Base-by-base conservation (phyloP, 495 filamentous ascomycete species). In the Penicillium waksmanii region DNA sequence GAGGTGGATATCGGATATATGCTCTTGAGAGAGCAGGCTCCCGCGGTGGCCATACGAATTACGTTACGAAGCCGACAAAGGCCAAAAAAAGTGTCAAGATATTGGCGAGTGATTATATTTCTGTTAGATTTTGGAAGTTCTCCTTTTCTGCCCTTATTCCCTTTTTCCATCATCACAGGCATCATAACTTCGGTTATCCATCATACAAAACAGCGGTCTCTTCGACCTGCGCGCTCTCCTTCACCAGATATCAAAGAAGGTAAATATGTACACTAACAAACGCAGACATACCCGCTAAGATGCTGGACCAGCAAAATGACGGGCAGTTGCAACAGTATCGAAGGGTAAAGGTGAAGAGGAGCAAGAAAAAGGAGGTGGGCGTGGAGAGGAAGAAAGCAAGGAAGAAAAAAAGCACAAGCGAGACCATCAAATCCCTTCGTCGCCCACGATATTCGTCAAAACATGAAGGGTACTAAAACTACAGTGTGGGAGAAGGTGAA, bases 251-350 rank as follows among this genome's bases (percentile, higher is more conserved):
- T 60, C 5, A 23, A 55, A 65, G 65, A 68, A 66, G 67, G 38
- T 59, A 64, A 69, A 58, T 79, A 79, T 79, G 68, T 79, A 79
- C 76, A 79, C 64, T 75, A 71, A 74, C 67, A 65, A 65, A 63
- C 51, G 62, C 68, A 73, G 71, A 67, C 27, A 31, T 56, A 60
- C 51, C 54, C 53, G 60, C 49, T 55, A 70, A 60, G 56, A 65
- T 48, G 64, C 60, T 56, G 43, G 25, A 27, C 38, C 34, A 33
- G 15, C 12, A 55, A 57, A 48, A 56, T 52, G 55, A 56, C 38
- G 40, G 60, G 55, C 57, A 64, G 69, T 67, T 67, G 66, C 70
- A 57, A 62, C 67, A 47, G 50, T 55, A 54, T 50, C 50, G 49
- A 62, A 53, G 43, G 56, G 56, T 54, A 55, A 68, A 67, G 58